phyloP scores from a whole-genome alignment of 176 grass and related monocot genomes.

The Thalia dealbata region DNA sequence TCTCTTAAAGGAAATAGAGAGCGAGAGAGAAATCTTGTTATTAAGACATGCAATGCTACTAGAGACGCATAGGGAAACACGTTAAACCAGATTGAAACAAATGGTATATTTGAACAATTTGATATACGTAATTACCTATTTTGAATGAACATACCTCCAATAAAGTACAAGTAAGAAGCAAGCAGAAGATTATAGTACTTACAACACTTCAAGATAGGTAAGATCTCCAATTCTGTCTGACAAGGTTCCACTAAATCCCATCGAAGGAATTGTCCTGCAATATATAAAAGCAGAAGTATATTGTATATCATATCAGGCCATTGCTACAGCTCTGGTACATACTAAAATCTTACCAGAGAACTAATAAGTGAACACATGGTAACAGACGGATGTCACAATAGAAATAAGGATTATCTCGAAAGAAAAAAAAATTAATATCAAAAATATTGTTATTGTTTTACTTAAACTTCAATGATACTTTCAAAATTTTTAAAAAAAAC shows the following conservation, averaged over 20 bases:
- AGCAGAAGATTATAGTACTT: conserved; percentile 24
- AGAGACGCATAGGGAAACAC: too few species aligned
- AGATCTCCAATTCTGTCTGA: conserved; percentile 57
- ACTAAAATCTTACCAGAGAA: neutral
- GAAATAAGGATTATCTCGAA: neutral
- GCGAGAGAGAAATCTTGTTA: neutral
- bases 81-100: neutral
- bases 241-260: conserved; percentile 54
- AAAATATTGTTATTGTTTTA: neutral
- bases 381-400: neutral
- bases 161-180: too few species aligned
- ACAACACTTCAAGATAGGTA: conserved; percentile 48
- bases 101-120: neutral
- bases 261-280: conserved; percentile 45
- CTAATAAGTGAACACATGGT: neutral
- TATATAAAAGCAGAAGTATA: conserved; percentile 3
- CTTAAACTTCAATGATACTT: too few species aligned
- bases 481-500: too few species aligned
- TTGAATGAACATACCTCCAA: neutral
- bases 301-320: neutral
- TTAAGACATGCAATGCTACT: neutral
- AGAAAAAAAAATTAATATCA: neutral
- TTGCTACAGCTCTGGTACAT: neutral
- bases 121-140: neutral
- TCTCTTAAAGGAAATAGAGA: neutral